Base-by-base conservation (phyloP, 768 basidiomycete species). In the Termitomyces sp. region DNA sequence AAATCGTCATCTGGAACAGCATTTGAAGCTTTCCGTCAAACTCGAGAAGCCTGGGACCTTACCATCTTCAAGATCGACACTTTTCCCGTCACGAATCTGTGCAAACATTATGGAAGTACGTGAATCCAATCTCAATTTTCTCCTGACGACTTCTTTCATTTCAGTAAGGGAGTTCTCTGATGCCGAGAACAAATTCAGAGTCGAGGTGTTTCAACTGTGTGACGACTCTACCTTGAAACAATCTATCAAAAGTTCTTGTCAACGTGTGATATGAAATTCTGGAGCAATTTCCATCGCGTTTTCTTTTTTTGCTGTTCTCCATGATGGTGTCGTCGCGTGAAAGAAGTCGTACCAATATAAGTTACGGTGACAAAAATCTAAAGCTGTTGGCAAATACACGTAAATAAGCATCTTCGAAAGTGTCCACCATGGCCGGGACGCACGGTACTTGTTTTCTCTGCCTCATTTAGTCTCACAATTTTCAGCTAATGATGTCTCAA, bases 41-140 rank as follows among this genome's bases (percentile, higher is more conserved):
- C 48, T 53, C 16, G 53, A 24, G 53, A 32, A 18, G 52, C 41
- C 9, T 37, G 36, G 20, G 16, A 68, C 76, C 29, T 59, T 63
- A 90, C 91, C 87, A 66, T 92, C 90, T 36, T 89, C 89, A n/a
- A 93, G 75, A 66, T 88, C 87, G 24, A 91, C 78, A 14, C 68
- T 65, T 57, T 72, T 72, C 8, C 74, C 80, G 22, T 76, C 76
- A 34, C 86, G 79, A 47, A 88, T 63, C 61, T 89, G 89, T 22
- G 72, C 64, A 26, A 83, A 71, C 8, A 67, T 62, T 24, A 82
- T 63, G 8, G 64, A 57, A 5, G 72, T 64, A 46, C 74, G 71
- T 0, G 67, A 56, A 20, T 72, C 59, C 2, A 92, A 72, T 3
- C 75, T 74, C 20, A 92, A 75, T 69, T 91, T 92, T 59, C 71